Evolutionary conservation across 176 grass and related monocot species (phyloP).

Genomic region (Canna indica): DNA sequence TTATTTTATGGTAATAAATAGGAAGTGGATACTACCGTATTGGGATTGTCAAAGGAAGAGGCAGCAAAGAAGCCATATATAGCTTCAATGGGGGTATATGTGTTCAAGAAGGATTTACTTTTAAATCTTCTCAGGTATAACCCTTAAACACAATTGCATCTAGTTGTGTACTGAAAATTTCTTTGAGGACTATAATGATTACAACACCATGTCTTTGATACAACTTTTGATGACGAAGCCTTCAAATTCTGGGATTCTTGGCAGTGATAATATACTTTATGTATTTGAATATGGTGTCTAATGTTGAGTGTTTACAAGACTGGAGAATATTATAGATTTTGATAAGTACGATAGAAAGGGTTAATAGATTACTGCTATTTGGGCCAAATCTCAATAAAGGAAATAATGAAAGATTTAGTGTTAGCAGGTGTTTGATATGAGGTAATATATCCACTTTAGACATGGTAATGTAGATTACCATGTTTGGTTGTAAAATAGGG

Average conservation of each 20-base stretch:
- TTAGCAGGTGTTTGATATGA: too few species aligned
- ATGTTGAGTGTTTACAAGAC: too few species aligned
- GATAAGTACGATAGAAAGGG: too few species aligned
- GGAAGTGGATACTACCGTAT: slow-evolving; percentile 79
- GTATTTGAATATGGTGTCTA: background rate
- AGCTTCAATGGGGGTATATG: slow-evolving; percentile 83
- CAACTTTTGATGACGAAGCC: background rate
- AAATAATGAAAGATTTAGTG: too few species aligned
- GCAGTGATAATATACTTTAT: background rate
- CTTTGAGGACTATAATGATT: background rate
- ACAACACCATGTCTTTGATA: background rate
- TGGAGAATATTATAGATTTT: too few species aligned
- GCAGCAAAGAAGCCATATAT: slow-evolving; percentile 82
- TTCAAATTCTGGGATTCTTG: background rate
- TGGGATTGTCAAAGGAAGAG: slow-evolving; percentile 62
- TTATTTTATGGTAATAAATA: slow-evolving; percentile 8
- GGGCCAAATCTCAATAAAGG: too few species aligned
- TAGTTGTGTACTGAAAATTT: background rate
- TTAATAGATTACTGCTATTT: too few species aligned
- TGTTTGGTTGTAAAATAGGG: too few species aligned
- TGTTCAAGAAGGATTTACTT: slow-evolving; percentile 88
- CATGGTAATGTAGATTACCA: too few species aligned
- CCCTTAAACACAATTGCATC: slow-evolving; percentile 21
- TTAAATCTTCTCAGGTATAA: slow-evolving; percentile 86
- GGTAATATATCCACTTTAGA: too few species aligned